These are phyloP conservation scores for Penicillium sp. DNA, from an alignment of 2,329 filamentous ascomycete species.

Conservation along the genomic window DNA sequence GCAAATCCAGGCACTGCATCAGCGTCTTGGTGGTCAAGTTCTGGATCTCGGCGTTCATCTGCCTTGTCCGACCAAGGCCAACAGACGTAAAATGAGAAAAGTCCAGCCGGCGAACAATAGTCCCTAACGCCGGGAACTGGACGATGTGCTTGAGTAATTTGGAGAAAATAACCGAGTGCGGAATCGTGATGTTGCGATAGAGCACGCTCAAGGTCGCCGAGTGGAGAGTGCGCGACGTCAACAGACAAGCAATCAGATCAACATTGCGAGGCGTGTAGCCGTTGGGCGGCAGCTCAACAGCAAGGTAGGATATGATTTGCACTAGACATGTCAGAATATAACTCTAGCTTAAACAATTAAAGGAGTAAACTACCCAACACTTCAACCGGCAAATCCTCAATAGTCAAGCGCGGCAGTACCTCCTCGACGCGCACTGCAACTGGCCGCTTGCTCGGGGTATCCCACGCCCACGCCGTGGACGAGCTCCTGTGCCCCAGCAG, in stretches of 20 bases:
- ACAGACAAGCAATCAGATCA: conserved; percentile 70
- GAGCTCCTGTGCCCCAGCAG: conserved; percentile 28
- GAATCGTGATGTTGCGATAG: conserved; percentile 75
- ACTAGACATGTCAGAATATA: conserved; percentile 41
- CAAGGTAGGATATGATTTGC: conserved; percentile 69
- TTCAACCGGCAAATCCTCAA: conserved; percentile 68
- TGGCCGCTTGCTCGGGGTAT: conserved; percentile 24
- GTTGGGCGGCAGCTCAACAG: conserved; percentile 70
- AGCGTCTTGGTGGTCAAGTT: conserved; percentile 74
- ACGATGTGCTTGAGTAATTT: conserved; percentile 71
- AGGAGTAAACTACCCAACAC: conserved; percentile 56
- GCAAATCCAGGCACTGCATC: conserved; percentile 65
- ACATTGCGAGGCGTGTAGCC: conserved; percentile 71
- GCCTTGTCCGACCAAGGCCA: conserved; percentile 69
- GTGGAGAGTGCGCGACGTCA: conserved; percentile 72
- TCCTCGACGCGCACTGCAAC: conserved; percentile 20
- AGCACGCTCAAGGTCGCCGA: conserved; percentile 69
- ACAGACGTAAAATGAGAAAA: conserved; percentile 84
- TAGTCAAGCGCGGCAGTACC: conserved; percentile 40
- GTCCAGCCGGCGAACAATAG: conserved; percentile 72
- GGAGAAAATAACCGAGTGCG: conserved; percentile 77
- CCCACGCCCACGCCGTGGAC: conserved; percentile 42
- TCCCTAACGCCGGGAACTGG: conserved; percentile 64
- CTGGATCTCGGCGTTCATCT: conserved; percentile 69
- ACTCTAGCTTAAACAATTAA: background rate